These are phyloP conservation scores for Xylaria sp. DNA, from an alignment of 2,329 filamentous ascomycete species.

Conservation along the genomic window DNA sequence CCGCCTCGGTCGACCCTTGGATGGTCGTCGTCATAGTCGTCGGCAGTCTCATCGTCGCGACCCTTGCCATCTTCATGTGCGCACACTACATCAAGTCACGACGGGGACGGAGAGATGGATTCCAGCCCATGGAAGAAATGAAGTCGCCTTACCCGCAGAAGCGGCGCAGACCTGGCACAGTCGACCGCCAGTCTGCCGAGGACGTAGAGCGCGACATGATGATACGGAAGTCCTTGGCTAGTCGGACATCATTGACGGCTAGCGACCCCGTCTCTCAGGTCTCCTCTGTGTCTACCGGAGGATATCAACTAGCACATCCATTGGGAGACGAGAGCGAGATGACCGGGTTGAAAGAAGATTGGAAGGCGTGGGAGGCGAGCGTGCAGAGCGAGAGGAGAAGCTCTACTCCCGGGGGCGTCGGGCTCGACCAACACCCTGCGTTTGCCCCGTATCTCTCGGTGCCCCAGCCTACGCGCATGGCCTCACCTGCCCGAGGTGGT, in stretches of 20 bases:
- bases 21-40: slow-evolving; percentile 45
- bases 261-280: slow-evolving; percentile 28
- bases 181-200: slow-evolving; percentile 40
- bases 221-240: slow-evolving; percentile 50
- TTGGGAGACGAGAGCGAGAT: slow-evolving; percentile 41
- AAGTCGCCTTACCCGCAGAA: slow-evolving; percentile 25
- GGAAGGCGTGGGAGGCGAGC: slow-evolving; percentile 56
- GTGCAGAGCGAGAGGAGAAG: slow-evolving; percentile 47
- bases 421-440: slow-evolving; percentile 45
- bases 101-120: slow-evolving; percentile 23
- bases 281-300: slow-evolving; percentile 29
- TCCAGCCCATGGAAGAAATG: slow-evolving; percentile 13
- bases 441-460: slow-evolving; percentile 41
- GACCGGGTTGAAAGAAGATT: slow-evolving; percentile 49
- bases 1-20: slow-evolving; percentile 39
- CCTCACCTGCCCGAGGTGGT: slow-evolving; percentile 37
- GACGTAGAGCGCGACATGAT: slow-evolving; percentile 48
- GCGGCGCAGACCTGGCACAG: slow-evolving; percentile 37
- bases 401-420: slow-evolving; percentile 39
- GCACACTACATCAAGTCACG: slow-evolving; percentile 40
- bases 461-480: slow-evolving; percentile 38
- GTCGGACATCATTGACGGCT: slow-evolving; percentile 41
- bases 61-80: slow-evolving; percentile 39
- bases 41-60: slow-evolving; percentile 39
- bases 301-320: slow-evolving; percentile 33